A percentile compares a stretch with the other conserved stretches of the same genome.
These are phyloP conservation scores for Boletus vinaceobasis DNA, from an alignment of 768 basidiomycete species.

Conservation along the genomic window DNA sequence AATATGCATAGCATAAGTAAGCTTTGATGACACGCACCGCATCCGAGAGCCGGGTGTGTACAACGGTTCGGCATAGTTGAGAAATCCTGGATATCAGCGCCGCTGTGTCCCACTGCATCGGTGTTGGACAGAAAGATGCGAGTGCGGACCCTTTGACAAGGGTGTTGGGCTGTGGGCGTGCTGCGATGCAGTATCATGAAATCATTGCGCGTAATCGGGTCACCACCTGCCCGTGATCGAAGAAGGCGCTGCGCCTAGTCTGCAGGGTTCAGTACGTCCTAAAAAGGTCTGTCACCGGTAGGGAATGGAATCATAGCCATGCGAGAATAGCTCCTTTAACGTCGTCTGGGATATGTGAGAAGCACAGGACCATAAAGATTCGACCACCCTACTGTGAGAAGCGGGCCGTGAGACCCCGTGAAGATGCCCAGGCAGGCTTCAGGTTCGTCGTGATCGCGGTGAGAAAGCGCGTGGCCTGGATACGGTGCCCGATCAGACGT, in stretches of 20 bases:
- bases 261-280: conserved; percentile 19
- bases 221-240: conserved; percentile 17
- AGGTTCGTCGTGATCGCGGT: conserved; percentile 19
- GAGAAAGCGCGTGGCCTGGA: conserved; percentile 17
- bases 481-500: conserved; percentile 19
- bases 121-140: conserved; percentile 1
- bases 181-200: conserved; percentile 15
- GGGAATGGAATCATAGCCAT: conserved; percentile 22
- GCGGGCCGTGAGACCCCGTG: conserved; percentile 4
- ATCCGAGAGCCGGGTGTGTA: neutral
- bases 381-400: conserved; percentile 23
- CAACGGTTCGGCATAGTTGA: neutral
- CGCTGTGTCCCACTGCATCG: conserved; percentile 4
- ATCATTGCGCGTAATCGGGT: conserved; percentile 19
- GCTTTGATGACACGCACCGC: conserved; percentile 4
- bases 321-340: conserved; percentile 14
- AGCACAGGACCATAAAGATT: conserved; percentile 7
- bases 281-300: conserved; percentile 7
- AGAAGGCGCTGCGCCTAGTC: conserved; percentile 21
- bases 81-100: conserved; percentile 2
- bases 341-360: conserved; percentile 16
- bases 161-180: conserved; percentile 23
- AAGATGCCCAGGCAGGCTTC: neutral
- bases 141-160: conserved; percentile 8
- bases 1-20: conserved; percentile 14